Base-by-base conservation (phyloP, 495 filamentous ascomycete genomes). In the Achaetomiella virescens region DNA sequence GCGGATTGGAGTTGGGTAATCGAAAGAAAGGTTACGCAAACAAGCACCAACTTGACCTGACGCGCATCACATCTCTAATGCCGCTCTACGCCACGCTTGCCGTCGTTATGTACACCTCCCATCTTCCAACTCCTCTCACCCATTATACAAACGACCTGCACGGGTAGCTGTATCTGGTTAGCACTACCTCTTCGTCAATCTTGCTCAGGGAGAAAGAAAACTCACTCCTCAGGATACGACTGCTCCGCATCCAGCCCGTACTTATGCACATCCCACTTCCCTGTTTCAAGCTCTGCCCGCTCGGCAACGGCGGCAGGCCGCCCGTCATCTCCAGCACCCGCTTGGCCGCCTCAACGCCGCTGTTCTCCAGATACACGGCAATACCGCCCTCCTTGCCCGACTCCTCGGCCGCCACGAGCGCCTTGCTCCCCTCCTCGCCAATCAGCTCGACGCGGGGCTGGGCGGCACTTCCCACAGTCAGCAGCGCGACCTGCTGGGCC, bases 381-480 rank as follows among this genome's bases (percentile, higher is more conserved):
- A 95, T 66, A 0, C 89, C 86, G 21, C 80, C 56, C 81, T 76
- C 53, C 61, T 84, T 76, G 27, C 87, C 91, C 61, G 90, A 78
- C 68, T 91, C 77, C 75, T 87, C 83, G n/a, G 87, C 83, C n/a
- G 79, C 80, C 11, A 90, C 81, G 48, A 98, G 75, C 67, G 89
- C 84, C 75, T 91, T 88, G 60, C 71, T 70, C 14, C 93, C 93
- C 11, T 82, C 89, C 60, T 95, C 86, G 49, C 93, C 95, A 62
- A 95, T 79, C 65, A 90, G 78, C 59, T 90, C 86, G 47, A 90
- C 86, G 66, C 87, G 90, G 3, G 93, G 91, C 7, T 72, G 73
- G n/a, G 81, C 85, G 55, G 83, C 83, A 70, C 84, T 95, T 31
- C 95, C 93, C 12, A 97, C 87, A 21, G 78, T 86, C 57, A 98